Base-by-base conservation (phyloP, 2,329 filamentous ascomycete species). In the Akanthomyces dipterigenus region DNA sequence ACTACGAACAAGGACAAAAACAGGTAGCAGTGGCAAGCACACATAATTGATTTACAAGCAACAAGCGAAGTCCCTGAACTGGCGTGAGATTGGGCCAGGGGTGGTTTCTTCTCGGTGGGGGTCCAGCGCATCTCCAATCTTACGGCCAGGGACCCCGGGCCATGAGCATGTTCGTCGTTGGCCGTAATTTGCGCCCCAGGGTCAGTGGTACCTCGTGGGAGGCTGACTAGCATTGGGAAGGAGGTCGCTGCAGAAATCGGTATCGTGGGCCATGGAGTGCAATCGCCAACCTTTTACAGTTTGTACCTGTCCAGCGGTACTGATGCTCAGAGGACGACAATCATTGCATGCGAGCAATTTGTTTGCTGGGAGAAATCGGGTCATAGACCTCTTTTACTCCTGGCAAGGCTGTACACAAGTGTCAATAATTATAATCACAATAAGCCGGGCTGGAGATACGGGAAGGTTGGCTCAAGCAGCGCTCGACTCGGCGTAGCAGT, bases 21-120 rank as follows among this genome's bases (percentile, higher is more conserved):
- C n/a, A n/a, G n/a, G n/a, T n/a, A n/a, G n/a, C n/a, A n/a, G n/a
- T n/a, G n/a, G n/a, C n/a, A 22, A n/a, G 46, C 16, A 26, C 9
- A 49, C 12, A 38, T 38, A 26, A 26, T 48, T 48, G 16, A 16
- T 48, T 48, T 26, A 16, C 40, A 38, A 24, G 20, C 12, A 45
- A 16, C 26, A 40, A 54, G 50, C 50, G 36, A 42, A 16, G 11
- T 12, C 26, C 18, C 26, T 22, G 5, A 20, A 26, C 34, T 45
- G 38, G 53, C 24, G 38, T 55, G 53, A 55, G 53, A 55, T 55
- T 45, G 38, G 26, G 38, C 28, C 53, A 55, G 40, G 53, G 53
- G 53, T 4, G 42, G 42, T 45, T 55, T 31, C 22, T 40, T 38
- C n/a, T 55, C 26, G 38, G 51, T 42, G 51, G 51, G 51, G 31